Percentiles rank a stretch among this genome's conserved stretches.
Conservation (phyloP, 805 yeast genomes). For the Ogataea philodendri region DNA sequence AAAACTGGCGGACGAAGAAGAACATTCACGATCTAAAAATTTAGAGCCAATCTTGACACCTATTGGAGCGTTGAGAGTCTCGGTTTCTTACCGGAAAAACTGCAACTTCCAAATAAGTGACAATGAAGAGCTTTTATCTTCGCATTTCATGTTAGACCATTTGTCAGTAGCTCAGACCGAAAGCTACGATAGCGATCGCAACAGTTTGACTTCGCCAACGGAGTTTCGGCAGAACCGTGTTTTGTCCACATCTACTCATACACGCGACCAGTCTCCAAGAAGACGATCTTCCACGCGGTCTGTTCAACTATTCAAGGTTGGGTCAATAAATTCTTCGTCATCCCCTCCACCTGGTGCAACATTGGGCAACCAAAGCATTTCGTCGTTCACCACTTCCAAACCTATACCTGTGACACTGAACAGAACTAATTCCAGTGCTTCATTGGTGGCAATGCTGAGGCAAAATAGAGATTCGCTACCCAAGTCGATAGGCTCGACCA, state of each 20-base stretch:
- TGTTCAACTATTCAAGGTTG: slow-evolving; percentile 62
- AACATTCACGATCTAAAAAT: slow-evolving; percentile 57
- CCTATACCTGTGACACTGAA: slow-evolving; percentile 43
- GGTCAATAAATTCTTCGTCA: slow-evolving; percentile 47
- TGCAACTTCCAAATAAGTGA: slow-evolving; percentile 65
- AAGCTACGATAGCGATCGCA: slow-evolving; percentile 18
- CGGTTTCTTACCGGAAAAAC: slow-evolving; percentile 78
- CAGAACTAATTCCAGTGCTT: slow-evolving; percentile 50
- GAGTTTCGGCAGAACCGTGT: slow-evolving; percentile 21
- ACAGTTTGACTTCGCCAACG: slow-evolving; percentile 16
- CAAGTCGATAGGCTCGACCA: slow-evolving; percentile 40
- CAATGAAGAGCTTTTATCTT: slow-evolving; percentile 60
- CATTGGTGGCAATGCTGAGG: slow-evolving; percentile 50
- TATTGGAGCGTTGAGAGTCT: slow-evolving; percentile 67
- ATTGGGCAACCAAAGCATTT: slow-evolving; percentile 14
- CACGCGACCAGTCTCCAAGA: slow-evolving; percentile 22
- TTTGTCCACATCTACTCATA: slow-evolving; percentile 27
- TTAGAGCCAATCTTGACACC: slow-evolving; percentile 74
- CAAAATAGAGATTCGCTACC: slow-evolving; percentile 38
- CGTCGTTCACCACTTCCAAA: slow-evolving; percentile 27
- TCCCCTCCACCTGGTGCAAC: slow-evolving; percentile 29
- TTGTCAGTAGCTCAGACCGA: slow-evolving; percentile 12
- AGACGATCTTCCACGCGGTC: slow-evolving; percentile 36
- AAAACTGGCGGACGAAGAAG: slow-evolving; percentile 28
- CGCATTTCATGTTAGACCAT: slow-evolving; percentile 26